These are phyloP conservation scores for Mallotus japonicus DNA, from an alignment of 441 rosid genomes.

Conservation along the genomic window DNA sequence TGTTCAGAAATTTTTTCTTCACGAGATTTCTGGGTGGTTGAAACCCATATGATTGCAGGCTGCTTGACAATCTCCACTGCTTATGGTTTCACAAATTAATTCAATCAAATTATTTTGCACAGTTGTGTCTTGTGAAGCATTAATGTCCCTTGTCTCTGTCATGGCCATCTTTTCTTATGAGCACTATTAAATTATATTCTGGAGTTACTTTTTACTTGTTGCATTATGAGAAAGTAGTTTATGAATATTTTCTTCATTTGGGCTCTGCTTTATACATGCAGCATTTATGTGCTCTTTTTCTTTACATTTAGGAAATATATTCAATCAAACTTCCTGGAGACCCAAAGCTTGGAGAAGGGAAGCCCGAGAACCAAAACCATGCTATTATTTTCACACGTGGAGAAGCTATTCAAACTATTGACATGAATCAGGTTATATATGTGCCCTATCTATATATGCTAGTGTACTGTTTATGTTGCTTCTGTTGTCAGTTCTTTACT, in stretches of 20 bases:
- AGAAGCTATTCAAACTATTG: slow-evolving; percentile 95
- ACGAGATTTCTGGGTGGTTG: background rate
- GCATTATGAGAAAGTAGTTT: background rate
- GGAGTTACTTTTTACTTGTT: background rate
- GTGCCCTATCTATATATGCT: background rate
- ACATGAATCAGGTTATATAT: slow-evolving; percentile 88
- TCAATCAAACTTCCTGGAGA: slow-evolving; percentile 96
- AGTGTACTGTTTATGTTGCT: background rate
- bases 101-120: background rate
- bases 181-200: background rate
- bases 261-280: background rate
- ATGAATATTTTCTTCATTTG: background rate
- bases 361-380: slow-evolving; percentile 93
- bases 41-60: background rate
- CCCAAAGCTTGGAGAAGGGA: slow-evolving; percentile 98
- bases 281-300: slow-evolving; percentile 8
- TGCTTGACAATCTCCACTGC: background rate
- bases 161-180: background rate
- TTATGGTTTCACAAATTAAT: background rate
- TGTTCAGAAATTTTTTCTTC: background rate
- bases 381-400: slow-evolving; percentile 95
- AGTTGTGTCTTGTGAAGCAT: background rate
- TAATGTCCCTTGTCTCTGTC: background rate
- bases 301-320: slow-evolving; percentile 66
- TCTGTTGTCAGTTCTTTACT: background rate